These are phyloP conservation scores for Hymenoscyphus fraxineus DNA, from an alignment of 2,329 filamentous ascomycete genomes.

Conservation along the genomic window DNA sequence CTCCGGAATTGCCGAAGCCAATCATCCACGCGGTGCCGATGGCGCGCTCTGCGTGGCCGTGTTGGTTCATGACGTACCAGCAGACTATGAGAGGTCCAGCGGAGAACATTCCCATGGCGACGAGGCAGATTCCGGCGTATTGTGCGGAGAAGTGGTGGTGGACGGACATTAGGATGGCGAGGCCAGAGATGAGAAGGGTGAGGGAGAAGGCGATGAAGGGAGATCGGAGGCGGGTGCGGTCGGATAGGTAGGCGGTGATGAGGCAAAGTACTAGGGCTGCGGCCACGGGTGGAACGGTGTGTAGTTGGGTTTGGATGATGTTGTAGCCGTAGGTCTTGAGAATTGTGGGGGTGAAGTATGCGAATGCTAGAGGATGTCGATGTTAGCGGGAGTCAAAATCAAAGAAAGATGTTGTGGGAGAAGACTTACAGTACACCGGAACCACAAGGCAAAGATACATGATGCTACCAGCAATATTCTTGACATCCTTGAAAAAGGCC, in stretches of 20 bases:
- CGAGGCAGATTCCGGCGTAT: conserved; percentile 80
- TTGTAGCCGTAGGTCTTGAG: conserved; percentile 56
- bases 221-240: conserved; percentile 67
- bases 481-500: conserved; percentile 35
- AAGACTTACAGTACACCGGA: conserved; percentile 1
- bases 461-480: neutral
- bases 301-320: conserved; percentile 62
- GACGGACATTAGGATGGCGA: conserved; percentile 62
- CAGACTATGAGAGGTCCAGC: conserved; percentile 78
- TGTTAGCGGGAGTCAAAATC: conserved; percentile 41
- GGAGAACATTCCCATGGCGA: conserved; percentile 75
- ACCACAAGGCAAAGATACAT: neutral
- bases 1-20: conserved; percentile 72
- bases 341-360: conserved; percentile 69
- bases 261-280: conserved; percentile 64
- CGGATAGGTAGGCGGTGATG: conserved; percentile 66
- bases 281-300: conserved; percentile 58
- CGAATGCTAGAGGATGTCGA: conserved; percentile 61
- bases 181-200: conserved; percentile 67
- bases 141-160: conserved; percentile 49
- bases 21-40: conserved; percentile 80
- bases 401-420: neutral
- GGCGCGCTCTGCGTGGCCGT: conserved; percentile 88
- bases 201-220: conserved; percentile 64
- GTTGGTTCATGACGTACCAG: conserved; percentile 83